Percentiles rank a stretch among this genome's conserved stretches.
Conservation (phyloP, 2,329 filamentous ascomycete genomes). For the Aspergillus chevalieri region DNA sequence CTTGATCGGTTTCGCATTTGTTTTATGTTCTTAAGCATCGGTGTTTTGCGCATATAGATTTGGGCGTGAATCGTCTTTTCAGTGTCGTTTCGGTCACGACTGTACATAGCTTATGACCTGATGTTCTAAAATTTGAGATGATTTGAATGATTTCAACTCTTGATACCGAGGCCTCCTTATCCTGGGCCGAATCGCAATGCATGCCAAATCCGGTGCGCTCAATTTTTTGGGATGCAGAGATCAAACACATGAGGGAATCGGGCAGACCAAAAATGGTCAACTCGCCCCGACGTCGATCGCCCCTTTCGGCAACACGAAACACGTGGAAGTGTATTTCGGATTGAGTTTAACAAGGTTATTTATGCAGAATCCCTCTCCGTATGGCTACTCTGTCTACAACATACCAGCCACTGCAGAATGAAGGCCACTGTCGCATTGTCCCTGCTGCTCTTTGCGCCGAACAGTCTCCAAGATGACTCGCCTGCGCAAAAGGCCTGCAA, state of each 20-base stretch:
- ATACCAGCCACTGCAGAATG: background rate
- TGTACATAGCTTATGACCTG: background rate
- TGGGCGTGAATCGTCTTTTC: background rate
- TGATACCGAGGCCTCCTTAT: no score
- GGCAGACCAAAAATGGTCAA: no score
- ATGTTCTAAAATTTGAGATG: background rate
- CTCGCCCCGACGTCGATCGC: no score
- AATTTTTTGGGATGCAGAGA: no score
- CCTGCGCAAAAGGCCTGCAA: background rate
- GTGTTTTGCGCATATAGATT: constrained; percentile 3
- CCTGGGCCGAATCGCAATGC: no score
- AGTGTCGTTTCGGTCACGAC: background rate
- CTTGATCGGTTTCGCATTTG: background rate
- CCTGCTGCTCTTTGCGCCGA: background rate
- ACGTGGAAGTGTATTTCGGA: no score
- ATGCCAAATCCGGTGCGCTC: no score
- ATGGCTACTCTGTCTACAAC: no score
- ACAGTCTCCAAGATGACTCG: background rate
- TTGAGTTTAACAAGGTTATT: background rate
- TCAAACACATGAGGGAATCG: no score
- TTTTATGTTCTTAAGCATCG: constrained; percentile 3
- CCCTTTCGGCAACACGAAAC: no score
- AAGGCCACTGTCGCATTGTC: background rate
- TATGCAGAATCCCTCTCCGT: background rate
- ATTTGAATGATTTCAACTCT: background rate